phyloP scores from a whole-genome alignment of 305 asterid genomes.

The Fraxinus paxiana region DNA sequence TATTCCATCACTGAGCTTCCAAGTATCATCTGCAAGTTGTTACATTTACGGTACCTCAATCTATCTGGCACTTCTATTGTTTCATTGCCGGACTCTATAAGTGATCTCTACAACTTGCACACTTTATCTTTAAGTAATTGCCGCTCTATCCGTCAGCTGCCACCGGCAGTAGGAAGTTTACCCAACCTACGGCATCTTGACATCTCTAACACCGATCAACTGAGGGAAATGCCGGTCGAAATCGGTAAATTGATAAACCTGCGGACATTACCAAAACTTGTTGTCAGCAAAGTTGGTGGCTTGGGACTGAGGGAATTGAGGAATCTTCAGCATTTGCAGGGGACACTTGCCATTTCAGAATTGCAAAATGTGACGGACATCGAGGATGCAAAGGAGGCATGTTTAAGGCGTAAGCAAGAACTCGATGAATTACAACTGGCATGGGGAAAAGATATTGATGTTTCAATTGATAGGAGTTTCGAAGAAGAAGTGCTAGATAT shows the following conservation, averaged over 20 bases:
- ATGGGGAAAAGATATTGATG: constrained; percentile 7
- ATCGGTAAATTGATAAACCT: constrained; percentile 45
- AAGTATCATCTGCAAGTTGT: constrained; percentile 50
- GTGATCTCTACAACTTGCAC: constrained; percentile 48
- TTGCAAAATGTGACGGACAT: constrained; percentile 45
- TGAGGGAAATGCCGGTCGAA: constrained; percentile 54
- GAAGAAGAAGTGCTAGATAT: constrained; percentile 22
- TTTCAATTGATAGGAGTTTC: background rate
- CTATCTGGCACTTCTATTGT: constrained; percentile 50
- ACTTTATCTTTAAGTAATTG: constrained; percentile 53
- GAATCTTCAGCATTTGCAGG: constrained; percentile 39
- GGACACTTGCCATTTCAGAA: constrained; percentile 43
- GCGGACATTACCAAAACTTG: constrained; percentile 54
- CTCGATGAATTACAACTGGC: constrained; percentile 26
- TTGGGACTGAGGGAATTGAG: constrained; percentile 46
- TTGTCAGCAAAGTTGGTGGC: constrained; percentile 45
- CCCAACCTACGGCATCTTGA: constrained; percentile 62
- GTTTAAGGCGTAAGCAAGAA: constrained; percentile 28
- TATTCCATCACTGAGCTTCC: constrained; percentile 63
- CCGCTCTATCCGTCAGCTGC: constrained; percentile 45
- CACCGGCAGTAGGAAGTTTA: constrained; percentile 43
- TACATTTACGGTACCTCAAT: constrained; percentile 54
- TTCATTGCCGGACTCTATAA: constrained; percentile 40
- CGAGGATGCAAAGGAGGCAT: constrained; percentile 47
- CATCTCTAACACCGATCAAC: constrained; percentile 45